Evolutionary conservation across 371 early-diverging fungal genomes (phyloP).

Genomic region (Apophysomyces elegans): DNA sequence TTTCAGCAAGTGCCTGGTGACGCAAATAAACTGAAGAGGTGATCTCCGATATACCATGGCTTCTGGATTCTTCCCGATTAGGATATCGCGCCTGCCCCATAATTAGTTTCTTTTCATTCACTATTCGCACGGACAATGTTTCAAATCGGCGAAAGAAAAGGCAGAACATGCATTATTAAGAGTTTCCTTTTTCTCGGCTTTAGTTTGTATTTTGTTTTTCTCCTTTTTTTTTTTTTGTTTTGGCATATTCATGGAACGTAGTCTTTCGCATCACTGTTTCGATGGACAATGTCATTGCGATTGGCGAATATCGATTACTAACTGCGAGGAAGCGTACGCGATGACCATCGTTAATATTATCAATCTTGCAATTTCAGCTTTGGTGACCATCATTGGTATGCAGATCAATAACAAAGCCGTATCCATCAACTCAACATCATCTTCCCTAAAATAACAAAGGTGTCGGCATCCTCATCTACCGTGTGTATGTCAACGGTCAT

Average conservation of each 20-base stretch:
- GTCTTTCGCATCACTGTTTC: constrained; percentile 26
- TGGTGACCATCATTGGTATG: constrained; percentile 28
- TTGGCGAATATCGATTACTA: constrained; percentile 32
- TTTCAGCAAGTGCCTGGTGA: no score
- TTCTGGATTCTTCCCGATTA: no score
- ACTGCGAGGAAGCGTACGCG: constrained; percentile 25
- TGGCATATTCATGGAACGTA: constrained; percentile 12
- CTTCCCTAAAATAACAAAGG: constrained; percentile 10
- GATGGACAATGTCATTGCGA: constrained; percentile 34
- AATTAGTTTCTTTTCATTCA: neutral
- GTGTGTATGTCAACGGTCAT: constrained; percentile 22
- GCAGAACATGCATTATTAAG: neutral
- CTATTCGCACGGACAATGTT: constrained; percentile 3
- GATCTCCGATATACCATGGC: no score
- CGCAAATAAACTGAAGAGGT: no score
- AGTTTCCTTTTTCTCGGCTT: neutral
- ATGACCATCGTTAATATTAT: constrained; percentile 24
- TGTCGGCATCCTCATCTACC: constrained; percentile 17
- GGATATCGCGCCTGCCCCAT: no score
- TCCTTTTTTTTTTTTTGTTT: neutral
- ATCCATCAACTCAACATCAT: neutral
- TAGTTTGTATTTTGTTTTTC: neutral
- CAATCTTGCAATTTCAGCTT: constrained; percentile 27
- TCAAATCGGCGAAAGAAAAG: neutral
- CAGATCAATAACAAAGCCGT: neutral